phyloP scores from a whole-genome alignment of 2,329 filamentous ascomycete genomes.

The Botryotinia narcissicola region DNA sequence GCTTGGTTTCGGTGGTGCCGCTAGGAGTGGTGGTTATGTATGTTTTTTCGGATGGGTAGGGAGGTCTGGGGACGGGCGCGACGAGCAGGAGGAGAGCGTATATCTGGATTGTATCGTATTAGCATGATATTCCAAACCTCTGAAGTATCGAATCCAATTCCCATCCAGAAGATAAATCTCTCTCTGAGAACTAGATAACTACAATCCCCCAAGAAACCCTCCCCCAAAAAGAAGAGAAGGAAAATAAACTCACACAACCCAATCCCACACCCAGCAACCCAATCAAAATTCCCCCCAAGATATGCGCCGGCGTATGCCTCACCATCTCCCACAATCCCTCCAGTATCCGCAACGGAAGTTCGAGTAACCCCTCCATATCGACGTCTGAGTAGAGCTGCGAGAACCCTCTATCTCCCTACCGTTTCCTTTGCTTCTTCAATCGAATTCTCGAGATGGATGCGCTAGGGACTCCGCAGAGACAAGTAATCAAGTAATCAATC shows the following conservation, averaged over 20 bases:
- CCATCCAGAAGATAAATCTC: background rate
- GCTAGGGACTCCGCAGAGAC: background rate
- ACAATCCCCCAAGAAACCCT: background rate
- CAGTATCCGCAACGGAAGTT: background rate
- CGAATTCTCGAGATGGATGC: background rate
- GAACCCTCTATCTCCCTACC: background rate
- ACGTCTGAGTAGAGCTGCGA: background rate
- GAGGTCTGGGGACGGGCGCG: slow-evolving; percentile 75
- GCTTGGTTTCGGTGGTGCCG: slow-evolving; percentile 54
- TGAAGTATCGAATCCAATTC: background rate
- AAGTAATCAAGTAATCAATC: background rate
- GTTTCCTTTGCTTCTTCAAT: background rate
- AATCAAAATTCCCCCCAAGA: slow-evolving; percentile 3
- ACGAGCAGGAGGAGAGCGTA: slow-evolving; percentile 69
- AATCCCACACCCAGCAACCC: slow-evolving; percentile 5
- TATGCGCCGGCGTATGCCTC: background rate
- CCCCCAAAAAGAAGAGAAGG: background rate
- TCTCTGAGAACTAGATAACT: background rate
- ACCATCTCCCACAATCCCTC: slow-evolving; percentile 4
- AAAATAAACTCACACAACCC: background rate
- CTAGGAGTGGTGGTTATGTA: slow-evolving; percentile 74
- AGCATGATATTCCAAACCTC: background rate
- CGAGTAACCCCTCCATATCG: slow-evolving; percentile 12
- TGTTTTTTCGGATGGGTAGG: slow-evolving; percentile 75
- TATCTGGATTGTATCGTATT: slow-evolving; percentile 45